A percentile compares a stretch with the other conserved stretches of the same genome.
These are phyloP conservation scores for Aspergillus ochraceoroseus DNA, from an alignment of 2,329 filamentous ascomycete genomes.

Conservation along the genomic window DNA sequence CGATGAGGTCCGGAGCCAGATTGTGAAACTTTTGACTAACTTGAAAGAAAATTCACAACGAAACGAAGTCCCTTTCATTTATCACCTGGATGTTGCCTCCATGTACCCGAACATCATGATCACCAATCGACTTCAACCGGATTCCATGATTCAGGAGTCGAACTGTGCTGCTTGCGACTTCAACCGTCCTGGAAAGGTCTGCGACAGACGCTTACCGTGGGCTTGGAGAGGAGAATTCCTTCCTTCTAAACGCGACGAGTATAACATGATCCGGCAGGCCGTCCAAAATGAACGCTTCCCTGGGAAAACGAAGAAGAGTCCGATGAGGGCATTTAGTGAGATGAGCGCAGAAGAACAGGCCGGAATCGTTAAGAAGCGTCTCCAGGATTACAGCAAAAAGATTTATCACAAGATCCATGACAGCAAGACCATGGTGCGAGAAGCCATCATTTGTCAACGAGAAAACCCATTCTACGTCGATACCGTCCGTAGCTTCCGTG, in stretches of 20 bases:
- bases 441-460: slow-evolving; percentile 96
- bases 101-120: slow-evolving; percentile 99
- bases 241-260: slow-evolving; percentile 92
- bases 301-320: slow-evolving; percentile 65
- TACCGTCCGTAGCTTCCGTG: slow-evolving; percentile 91
- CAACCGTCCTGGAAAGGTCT: slow-evolving; percentile 94
- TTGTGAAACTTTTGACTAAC: slow-evolving; percentile 62
- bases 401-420: slow-evolving; percentile 99
- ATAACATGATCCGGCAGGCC: slow-evolving; percentile 96
- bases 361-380: slow-evolving; percentile 70
- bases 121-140: slow-evolving; percentile 91
- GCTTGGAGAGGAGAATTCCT: slow-evolving; percentile 97
- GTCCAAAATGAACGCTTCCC: slow-evolving; percentile 92
- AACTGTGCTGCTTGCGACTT: slow-evolving; percentile 98
- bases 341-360: slow-evolving; percentile 78
- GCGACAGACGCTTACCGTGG: slow-evolving; percentile 91
- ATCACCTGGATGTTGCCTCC: slow-evolving; percentile 95
- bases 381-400: slow-evolving; percentile 93
- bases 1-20: slow-evolving; percentile 78
- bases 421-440: slow-evolving; percentile 81
- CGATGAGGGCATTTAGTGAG: slow-evolving; percentile 72
- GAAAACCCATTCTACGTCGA: slow-evolving; percentile 99
- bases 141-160: slow-evolving; percentile 97
- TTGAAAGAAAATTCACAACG: slow-evolving; percentile 80
- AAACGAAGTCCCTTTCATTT: slow-evolving; percentile 81